Evolutionary conservation across 1,284 basidiomycete species (phyloP).

Genomic region (Stygiomarasmius scandens): DNA sequence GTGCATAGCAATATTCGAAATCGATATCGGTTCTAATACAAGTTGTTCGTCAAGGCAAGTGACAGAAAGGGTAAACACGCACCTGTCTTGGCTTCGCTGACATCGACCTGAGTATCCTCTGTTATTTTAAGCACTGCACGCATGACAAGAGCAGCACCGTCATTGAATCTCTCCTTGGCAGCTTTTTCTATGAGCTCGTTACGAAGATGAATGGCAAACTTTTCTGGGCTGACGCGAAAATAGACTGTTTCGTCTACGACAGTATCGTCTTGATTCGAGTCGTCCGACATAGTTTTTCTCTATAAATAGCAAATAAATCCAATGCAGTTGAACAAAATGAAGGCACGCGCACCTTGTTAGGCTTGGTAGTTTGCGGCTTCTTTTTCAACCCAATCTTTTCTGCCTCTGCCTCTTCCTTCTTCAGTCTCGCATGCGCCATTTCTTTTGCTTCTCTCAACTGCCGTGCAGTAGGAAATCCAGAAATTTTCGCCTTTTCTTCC

Average conservation of each 20-base stretch:
- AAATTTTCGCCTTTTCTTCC: constrained; percentile 72
- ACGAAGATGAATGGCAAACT: constrained; percentile 86
- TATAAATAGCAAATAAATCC: constrained; percentile 26
- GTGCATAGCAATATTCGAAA: constrained; percentile 60
- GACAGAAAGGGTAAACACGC: constrained; percentile 19
- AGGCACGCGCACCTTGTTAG: constrained; percentile 31
- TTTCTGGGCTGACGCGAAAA: constrained; percentile 87
- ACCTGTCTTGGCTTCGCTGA: constrained; percentile 72
- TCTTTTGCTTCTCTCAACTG: constrained; percentile 72
- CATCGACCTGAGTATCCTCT: constrained; percentile 60
- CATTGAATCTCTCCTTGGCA: constrained; percentile 79
- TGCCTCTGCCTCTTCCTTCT: constrained; percentile 70
- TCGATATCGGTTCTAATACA: constrained; percentile 60
- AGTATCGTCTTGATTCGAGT: constrained; percentile 57
- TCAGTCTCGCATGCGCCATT: constrained; percentile 60
- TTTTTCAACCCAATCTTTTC: constrained; percentile 68
- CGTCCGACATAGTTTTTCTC: constrained; percentile 46
- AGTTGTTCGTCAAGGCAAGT: too few relatives aligned
- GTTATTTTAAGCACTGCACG: constrained; percentile 72
- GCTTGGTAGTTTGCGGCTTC: constrained; percentile 52
- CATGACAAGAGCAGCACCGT: constrained; percentile 71
- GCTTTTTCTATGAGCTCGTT: constrained; percentile 85
- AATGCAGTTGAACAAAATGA: not conserved
- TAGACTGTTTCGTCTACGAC: constrained; percentile 71
- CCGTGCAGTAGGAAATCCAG: constrained; percentile 75